Percentiles rank a stretch among this genome's conserved stretches.
These are phyloP conservation scores for Flaveria linearis DNA, from an alignment of 129 eudicot species.

Conservation along the genomic window DNA sequence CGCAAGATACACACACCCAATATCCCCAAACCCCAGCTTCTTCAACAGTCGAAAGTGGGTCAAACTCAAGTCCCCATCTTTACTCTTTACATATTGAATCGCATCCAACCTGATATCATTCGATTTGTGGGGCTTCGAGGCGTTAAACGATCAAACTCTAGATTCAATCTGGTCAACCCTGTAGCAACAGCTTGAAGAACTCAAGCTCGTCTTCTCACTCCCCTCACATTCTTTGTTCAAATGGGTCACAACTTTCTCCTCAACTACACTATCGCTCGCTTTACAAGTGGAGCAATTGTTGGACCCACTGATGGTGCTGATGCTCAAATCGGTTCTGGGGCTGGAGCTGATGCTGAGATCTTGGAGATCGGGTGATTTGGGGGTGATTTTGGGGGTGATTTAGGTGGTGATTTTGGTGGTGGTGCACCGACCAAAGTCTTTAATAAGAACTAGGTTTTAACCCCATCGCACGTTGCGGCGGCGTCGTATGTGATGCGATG, in stretches of 20 bases:
- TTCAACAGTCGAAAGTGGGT: conserved; percentile 87
- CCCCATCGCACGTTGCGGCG: no score
- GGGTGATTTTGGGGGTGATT: conserved; percentile 31
- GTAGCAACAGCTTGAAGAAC: conserved; percentile 57
- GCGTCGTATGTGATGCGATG: no score
- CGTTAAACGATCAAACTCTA: conserved; percentile 45
- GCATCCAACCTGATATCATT: conserved; percentile 89
- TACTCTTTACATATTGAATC: conserved; percentile 56
- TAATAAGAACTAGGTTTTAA: no score
- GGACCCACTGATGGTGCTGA: conserved; percentile 47
- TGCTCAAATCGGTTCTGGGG: conserved; percentile 49
- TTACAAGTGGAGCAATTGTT: conserved; percentile 44
- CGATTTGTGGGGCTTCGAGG: conserved; percentile 79
- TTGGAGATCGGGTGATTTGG: conserved; percentile 49
- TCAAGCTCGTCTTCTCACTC: conserved; percentile 69
- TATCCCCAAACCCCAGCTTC: conserved; percentile 96
- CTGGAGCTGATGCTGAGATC: conserved; percentile 54
- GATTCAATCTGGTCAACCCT: conserved; percentile 51
- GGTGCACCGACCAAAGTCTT: no score
- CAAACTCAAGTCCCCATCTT: conserved; percentile 76
- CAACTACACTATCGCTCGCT: no score
- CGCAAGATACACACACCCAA: conserved; percentile 94
- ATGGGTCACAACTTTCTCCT: not conserved
- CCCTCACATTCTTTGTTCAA: conserved; percentile 39
- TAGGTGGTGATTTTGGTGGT: conserved; percentile 26